Conservation (phyloP, 2,329 filamentous ascomycete species). For the Arthroderma sp. region DNA sequence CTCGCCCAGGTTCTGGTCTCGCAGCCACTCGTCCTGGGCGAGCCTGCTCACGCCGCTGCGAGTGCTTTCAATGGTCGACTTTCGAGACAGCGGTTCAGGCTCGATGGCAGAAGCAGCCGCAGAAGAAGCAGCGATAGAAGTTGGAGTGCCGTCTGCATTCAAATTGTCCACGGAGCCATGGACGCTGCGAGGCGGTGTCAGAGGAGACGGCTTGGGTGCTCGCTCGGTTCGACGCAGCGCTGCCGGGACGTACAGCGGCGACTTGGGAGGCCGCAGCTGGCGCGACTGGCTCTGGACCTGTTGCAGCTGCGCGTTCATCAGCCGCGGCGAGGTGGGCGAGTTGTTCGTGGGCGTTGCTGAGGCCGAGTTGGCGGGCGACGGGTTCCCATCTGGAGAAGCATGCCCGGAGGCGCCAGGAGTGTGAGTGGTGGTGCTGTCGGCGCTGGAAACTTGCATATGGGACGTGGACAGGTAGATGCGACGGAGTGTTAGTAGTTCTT, state of each 20-base stretch:
- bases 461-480: background rate
- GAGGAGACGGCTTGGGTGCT: slow-evolving; percentile 34
- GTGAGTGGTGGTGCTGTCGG: background rate
- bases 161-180: slow-evolving; percentile 43
- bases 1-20: slow-evolving; percentile 41
- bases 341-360: slow-evolving; percentile 42
- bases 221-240: slow-evolving; percentile 50
- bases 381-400: slow-evolving; percentile 30
- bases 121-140: too few relatives aligned
- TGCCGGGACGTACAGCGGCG: slow-evolving; percentile 52
- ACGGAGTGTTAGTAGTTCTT: too few relatives aligned
- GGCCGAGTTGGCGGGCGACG: slow-evolving; percentile 36
- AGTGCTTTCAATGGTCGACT: slow-evolving; percentile 32
- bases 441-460: slow-evolving; percentile 10
- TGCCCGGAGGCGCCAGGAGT: slow-evolving; percentile 18
- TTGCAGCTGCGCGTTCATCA: slow-evolving; percentile 25
- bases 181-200: slow-evolving; percentile 42
- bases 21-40: slow-evolving; percentile 42
- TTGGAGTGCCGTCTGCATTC: slow-evolving; percentile 22
- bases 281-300: slow-evolving; percentile 35
- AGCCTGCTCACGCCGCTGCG: slow-evolving; percentile 36
- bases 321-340: slow-evolving; percentile 42
- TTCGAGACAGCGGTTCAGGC: slow-evolving; percentile 25
- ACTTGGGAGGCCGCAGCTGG: slow-evolving; percentile 48
- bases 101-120: slow-evolving; percentile 4